Evolutionary conservation across 2,329 filamentous ascomycete species (phyloP).

Genomic region (Colletotrichum aenigma): DNA sequence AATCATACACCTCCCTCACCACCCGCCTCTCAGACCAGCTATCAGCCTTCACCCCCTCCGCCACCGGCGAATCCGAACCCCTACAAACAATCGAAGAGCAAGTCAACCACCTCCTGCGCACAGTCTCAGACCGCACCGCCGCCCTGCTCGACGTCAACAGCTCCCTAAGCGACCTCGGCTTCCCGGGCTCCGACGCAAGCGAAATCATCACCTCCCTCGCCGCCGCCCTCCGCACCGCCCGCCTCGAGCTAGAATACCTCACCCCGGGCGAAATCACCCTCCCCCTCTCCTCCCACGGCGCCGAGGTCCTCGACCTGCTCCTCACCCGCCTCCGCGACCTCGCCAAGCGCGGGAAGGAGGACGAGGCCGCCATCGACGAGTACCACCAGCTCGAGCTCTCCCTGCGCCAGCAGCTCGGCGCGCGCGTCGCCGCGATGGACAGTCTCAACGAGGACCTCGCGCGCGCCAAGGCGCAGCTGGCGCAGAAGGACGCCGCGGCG

Average conservation of each 20-base stretch:
- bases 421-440: conserved; percentile 57
- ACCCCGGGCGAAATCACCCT: conserved; percentile 62
- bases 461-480: conserved; percentile 35
- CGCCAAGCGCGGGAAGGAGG: conserved; percentile 47
- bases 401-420: conserved; percentile 60
- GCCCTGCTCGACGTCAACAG: conserved; percentile 49
- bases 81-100: conserved; percentile 42
- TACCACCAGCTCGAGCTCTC: conserved; percentile 61
- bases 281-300: conserved; percentile 56
- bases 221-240: conserved; percentile 57
- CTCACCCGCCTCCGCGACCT: conserved; percentile 55
- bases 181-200: conserved; percentile 49
- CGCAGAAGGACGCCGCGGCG: conserved; percentile 42
- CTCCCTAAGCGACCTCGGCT: conserved; percentile 55
- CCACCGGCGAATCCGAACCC: not conserved
- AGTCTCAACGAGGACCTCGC: conserved; percentile 46
- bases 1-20: conserved; percentile 49
- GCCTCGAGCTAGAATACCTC: conserved; percentile 66
- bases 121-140: conserved; percentile 52
- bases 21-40: conserved; percentile 41
- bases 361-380: conserved; percentile 62
- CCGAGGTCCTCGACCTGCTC: conserved; percentile 60
- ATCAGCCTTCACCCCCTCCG: conserved; percentile 26
- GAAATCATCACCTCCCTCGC: conserved; percentile 54
- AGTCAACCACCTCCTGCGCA: conserved; percentile 46